A percentile compares a stretch with the other conserved stretches of the same genome.
phyloP scores from a whole-genome alignment of 2,329 filamentous ascomycete genomes.

The Trichophyton schoenleinii region DNA sequence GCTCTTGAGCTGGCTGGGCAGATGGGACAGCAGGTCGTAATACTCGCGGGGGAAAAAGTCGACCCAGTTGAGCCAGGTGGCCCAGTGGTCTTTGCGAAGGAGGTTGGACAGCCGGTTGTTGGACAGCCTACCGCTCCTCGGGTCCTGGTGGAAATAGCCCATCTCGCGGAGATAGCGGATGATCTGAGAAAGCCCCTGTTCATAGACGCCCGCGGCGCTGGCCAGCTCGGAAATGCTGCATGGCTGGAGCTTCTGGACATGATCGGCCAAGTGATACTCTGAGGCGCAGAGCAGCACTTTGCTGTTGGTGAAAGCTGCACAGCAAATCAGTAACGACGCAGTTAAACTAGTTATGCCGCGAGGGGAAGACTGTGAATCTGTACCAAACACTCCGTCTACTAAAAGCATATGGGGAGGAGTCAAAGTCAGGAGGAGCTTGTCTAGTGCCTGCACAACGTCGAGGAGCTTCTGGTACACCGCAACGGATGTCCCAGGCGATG shows the following conservation, averaged over 20 bases:
- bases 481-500: not conserved
- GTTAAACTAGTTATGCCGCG: not conserved
- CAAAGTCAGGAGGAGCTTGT: not conserved
- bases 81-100: not conserved
- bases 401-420: not conserved
- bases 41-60: not conserved
- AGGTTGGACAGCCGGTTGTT: not conserved
- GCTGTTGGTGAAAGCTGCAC: not conserved
- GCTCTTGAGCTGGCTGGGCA: not conserved
- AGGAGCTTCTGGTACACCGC: not conserved
- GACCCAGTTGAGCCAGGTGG: not conserved
- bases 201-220: not conserved
- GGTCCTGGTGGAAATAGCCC: not conserved
- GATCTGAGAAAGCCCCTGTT: not conserved
- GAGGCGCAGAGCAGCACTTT: not conserved
- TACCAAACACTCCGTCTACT: not conserved
- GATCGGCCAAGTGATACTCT: not conserved
- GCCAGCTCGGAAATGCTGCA: not conserved
- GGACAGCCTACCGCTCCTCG: not conserved
- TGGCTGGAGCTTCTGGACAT: slow-evolving; percentile 1
- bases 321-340: not conserved
- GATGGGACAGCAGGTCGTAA: not conserved
- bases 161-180: not conserved
- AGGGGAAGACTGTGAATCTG: not conserved
- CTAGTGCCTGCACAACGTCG: not conserved